Base-by-base conservation (phyloP, 805 yeast genomes). In the Monosporozyma aquatica region DNA sequence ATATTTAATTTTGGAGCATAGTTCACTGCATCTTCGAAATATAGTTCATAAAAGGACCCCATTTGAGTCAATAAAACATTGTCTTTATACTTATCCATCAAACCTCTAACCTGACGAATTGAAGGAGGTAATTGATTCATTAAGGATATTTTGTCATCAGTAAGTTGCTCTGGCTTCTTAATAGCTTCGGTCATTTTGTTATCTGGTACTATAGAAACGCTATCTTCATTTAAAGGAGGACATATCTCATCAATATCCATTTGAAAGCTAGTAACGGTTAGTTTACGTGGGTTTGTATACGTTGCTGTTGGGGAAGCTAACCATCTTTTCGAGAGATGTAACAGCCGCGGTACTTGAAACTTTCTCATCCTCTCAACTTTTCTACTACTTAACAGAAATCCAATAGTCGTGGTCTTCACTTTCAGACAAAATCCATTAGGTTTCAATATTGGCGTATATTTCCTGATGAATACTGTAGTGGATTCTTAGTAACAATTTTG, bases 11-110 rank as follows among this genome's bases (percentile, higher is more conserved):
- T 61, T 2, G 83, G 80, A 0, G 86, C 95, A 56, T 72, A 78
- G 35, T 69, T 70, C 8, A 77, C 75, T 1, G 97, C 97, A 47
- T 87, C 95, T 41, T 89, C 89, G 55, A 84, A 87, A 56, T 92
- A 92, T 3, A 90, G 65, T 63, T 86, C 95, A 52, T 83, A 86
- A 60, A 86, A 86, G 18, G 87, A 76, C 1, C 95, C 97, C 28
- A 87, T 89, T 52, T 87, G 94, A 1, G 87, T 79, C 29, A 81
- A 54, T 0, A 84, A 79, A 0, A 82, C 79, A 47, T 78, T 71
- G 4, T 66, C 74, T 8, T 71, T 69, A 49, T 74, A 64, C 37
- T 57, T 50, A 37, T 69, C 67, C 71, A 75, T 75, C 13, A 66
- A 51, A 4, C 61, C 62, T 28, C 70, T 50, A 2, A 69, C 67